These are phyloP conservation scores for Colletotrichum australisinense DNA, from an alignment of 2,329 filamentous ascomycete species.

Conservation along the genomic window DNA sequence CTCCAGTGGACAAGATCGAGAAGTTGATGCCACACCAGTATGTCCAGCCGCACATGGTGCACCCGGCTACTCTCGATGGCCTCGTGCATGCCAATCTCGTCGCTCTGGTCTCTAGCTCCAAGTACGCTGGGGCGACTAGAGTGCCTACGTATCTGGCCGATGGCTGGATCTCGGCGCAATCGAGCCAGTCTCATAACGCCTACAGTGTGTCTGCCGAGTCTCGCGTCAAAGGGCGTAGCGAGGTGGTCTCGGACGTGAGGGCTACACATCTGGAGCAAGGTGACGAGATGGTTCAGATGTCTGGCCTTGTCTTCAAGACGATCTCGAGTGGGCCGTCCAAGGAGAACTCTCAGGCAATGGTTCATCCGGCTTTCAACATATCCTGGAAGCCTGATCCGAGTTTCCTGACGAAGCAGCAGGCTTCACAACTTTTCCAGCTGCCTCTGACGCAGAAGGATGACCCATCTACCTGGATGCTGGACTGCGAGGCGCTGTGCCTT, in stretches of 20 bases:
- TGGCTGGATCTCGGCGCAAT: slow-evolving; percentile 21
- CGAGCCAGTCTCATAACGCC: slow-evolving; percentile 24
- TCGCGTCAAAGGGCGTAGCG: slow-evolving; percentile 21
- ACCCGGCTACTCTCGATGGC: slow-evolving; percentile 49
- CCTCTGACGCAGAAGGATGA: slow-evolving; percentile 30
- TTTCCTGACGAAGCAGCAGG: slow-evolving; percentile 34
- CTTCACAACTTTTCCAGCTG: slow-evolving; percentile 32
- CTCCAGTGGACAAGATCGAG: slow-evolving; percentile 8
- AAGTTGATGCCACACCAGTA: slow-evolving; percentile 39
- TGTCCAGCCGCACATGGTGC: slow-evolving; percentile 45
- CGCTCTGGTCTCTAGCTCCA: slow-evolving; percentile 2
- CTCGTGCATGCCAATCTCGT: slow-evolving; percentile 44
- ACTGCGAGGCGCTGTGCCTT: slow-evolving; percentile 35
- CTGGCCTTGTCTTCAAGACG: slow-evolving; percentile 37
- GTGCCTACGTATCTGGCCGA: slow-evolving; percentile 26
- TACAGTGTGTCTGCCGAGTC: slow-evolving; percentile 36
- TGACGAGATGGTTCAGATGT: slow-evolving; percentile 33
- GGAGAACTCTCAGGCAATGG: not conserved
- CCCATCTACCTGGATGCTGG: slow-evolving; percentile 36
- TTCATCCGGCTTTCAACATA: slow-evolving; percentile 35
- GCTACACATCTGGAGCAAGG: slow-evolving; percentile 31
- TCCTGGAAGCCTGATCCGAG: slow-evolving; percentile 39
- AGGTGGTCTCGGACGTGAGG: slow-evolving; percentile 32
- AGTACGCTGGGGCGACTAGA: slow-evolving; percentile 4
- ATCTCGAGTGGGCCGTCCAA: slow-evolving; percentile 20